Percentiles rank a stretch among this genome's conserved stretches.
Evolutionary conservation across 805 yeast genomes (phyloP).

Genomic region (Myxozyma geophila): DNA sequence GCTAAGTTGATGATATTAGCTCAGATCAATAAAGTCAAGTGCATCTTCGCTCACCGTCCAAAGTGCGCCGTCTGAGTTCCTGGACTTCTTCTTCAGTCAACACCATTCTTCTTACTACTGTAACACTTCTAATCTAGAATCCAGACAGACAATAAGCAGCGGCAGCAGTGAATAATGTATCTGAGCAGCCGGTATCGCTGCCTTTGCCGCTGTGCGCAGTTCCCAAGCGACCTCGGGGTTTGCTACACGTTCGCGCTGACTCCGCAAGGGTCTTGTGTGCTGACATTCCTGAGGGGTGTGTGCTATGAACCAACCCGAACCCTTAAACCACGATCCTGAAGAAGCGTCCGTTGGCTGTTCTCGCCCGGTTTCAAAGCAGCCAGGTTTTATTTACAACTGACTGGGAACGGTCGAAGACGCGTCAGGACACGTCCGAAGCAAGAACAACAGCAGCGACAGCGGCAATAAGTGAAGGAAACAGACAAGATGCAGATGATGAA

Average conservation of each 20-base stretch:
- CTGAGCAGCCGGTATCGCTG: too few relatives aligned
- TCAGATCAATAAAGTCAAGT: too few relatives aligned
- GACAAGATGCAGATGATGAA: constrained; percentile 11
- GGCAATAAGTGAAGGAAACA: too few relatives aligned
- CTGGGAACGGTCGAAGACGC: neutral
- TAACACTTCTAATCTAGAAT: too few relatives aligned
- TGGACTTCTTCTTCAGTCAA: neutral
- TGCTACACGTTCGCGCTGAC: too few relatives aligned
- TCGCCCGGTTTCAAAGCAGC: neutral
- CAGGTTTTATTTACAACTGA: neutral
- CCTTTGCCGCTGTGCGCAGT: too few relatives aligned
- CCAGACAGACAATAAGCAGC: too few relatives aligned
- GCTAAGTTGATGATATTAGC: constrained; percentile 45
- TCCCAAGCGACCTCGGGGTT: too few relatives aligned
- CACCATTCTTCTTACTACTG: neutral
- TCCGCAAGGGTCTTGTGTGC: neutral
- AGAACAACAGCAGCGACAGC: neutral
- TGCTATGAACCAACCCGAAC: constrained; percentile 8
- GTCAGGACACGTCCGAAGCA: constrained; percentile 1
- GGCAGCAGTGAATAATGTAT: too few relatives aligned
- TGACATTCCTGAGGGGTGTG: neutral
- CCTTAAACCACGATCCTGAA: neutral
- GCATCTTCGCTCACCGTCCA: constrained; percentile 19
- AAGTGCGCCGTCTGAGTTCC: constrained; percentile 20
- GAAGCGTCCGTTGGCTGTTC: neutral